Percentiles rank a stretch among this genome's conserved stretches.
Conservation (phyloP, 2,329 filamentous ascomycete genomes). For the Fusarium hostae region DNA sequence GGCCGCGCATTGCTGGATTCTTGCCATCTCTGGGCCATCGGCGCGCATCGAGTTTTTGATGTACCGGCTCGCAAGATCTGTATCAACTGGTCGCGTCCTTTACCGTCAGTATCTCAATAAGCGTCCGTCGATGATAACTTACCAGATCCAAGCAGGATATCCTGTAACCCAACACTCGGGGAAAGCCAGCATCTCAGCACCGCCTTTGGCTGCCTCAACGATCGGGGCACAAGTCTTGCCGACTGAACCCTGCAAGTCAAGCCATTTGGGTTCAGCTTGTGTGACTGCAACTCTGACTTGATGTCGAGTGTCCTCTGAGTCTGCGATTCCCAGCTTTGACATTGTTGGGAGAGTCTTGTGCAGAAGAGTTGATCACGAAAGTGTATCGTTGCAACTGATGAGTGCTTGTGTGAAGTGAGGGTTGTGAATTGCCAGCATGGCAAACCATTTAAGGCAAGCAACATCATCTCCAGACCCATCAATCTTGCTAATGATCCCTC, state of each 20-base stretch:
- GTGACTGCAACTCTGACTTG: constrained; percentile 25
- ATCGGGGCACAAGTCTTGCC: constrained; percentile 31
- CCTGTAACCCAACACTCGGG: constrained; percentile 65
- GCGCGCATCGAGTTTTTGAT: constrained; percentile 31
- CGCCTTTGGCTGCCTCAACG: constrained; percentile 47
- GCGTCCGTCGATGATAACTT: accelerated
- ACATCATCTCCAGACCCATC: not conserved
- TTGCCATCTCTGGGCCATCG: constrained; percentile 53
- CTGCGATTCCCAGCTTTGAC: not conserved
- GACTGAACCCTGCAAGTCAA: constrained; percentile 30
- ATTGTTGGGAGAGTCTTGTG: not conserved
- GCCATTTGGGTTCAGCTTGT: constrained; percentile 38
- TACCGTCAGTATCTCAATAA: accelerated
- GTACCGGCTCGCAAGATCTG: not conserved
- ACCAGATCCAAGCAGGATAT: constrained; percentile 20
- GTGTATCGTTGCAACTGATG: not conserved
- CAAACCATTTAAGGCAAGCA: not conserved
- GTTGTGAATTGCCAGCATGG: too few relatives aligned
- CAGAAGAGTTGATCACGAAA: not conserved
- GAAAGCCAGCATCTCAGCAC: constrained; percentile 64
- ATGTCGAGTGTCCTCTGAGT: not conserved
- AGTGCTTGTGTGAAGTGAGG: not conserved
- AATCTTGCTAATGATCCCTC: not conserved
- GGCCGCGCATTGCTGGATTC: constrained; percentile 48
- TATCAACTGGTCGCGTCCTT: not conserved